A percentile compares a stretch with the other conserved stretches of the same genome.
These are phyloP conservation scores for Parmelia sp. DNA, from an alignment of 495 filamentous ascomycete species.

Conservation along the genomic window DNA sequence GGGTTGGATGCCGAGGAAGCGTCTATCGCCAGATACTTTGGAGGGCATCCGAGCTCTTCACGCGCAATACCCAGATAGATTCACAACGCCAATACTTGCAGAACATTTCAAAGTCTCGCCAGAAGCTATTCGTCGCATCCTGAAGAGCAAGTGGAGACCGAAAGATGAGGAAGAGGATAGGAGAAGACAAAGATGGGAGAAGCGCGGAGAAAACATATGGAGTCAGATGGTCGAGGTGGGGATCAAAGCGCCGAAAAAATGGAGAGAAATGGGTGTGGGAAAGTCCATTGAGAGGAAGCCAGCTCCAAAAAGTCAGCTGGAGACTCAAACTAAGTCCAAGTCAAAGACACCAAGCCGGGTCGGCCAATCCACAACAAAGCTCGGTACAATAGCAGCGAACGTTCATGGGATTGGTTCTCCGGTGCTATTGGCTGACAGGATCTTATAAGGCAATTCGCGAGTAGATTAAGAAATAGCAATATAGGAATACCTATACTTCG, in stretches of 20 bases:
- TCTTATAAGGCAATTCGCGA: neutral
- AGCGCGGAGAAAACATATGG: slow-evolving; percentile 73
- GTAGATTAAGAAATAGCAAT: too few species aligned
- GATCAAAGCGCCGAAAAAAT: slow-evolving; percentile 58
- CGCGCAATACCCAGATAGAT: slow-evolving; percentile 62
- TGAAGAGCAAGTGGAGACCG: slow-evolving; percentile 78
- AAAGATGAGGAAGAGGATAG: slow-evolving; percentile 52
- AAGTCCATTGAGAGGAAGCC: slow-evolving; percentile 15
- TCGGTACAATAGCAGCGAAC: neutral
- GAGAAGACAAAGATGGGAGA: slow-evolving; percentile 67
- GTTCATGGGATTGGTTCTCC: neutral
- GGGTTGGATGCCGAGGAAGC: slow-evolving; percentile 76
- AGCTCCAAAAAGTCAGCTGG: neutral
- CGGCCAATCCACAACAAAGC: neutral
- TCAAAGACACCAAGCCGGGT: neutral
- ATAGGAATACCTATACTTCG: neutral
- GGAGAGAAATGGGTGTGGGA: slow-evolving; percentile 63
- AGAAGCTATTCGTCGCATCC: slow-evolving; percentile 78
- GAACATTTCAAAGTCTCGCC: slow-evolving; percentile 75
- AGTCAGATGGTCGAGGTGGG: slow-evolving; percentile 61
- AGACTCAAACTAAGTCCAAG: neutral
- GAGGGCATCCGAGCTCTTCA: slow-evolving; percentile 80
- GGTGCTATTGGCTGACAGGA: slow-evolving; percentile 9
- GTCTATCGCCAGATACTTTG: slow-evolving; percentile 82
- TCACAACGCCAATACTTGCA: slow-evolving; percentile 68